Percentiles rank a stretch among this genome's conserved stretches.
Conservation (phyloP, 2,329 filamentous ascomycete species). For the Penicillium brasilianum region DNA sequence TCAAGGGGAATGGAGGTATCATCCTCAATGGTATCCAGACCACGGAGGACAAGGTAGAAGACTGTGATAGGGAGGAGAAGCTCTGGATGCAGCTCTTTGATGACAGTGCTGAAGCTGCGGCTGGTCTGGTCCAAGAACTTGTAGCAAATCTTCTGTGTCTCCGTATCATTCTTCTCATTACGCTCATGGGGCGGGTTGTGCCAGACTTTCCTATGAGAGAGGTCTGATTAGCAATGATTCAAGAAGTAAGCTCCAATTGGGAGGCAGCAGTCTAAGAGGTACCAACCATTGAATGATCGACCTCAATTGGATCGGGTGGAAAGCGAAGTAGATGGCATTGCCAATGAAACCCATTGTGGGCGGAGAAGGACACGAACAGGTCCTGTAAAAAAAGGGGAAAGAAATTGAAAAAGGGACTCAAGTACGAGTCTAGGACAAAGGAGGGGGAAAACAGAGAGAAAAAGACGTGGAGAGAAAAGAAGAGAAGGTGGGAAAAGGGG, state of each 20-base stretch:
- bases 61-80: slow-evolving; percentile 85
- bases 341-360: slow-evolving; percentile 48
- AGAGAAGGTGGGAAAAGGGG: slow-evolving; percentile 9
- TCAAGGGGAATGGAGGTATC: slow-evolving; percentile 88
- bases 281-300: slow-evolving; percentile 86
- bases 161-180: slow-evolving; percentile 74
- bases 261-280: neutral
- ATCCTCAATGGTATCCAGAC: slow-evolving; percentile 97
- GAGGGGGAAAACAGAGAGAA: slow-evolving; percentile 13
- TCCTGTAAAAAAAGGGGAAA: slow-evolving; percentile 6
- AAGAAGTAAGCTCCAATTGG: slow-evolving; percentile 18
- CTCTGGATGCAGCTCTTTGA: slow-evolving; percentile 93
- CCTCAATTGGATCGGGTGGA: slow-evolving; percentile 79
- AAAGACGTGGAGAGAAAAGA: slow-evolving; percentile 1
- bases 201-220: slow-evolving; percentile 80
- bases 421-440: slow-evolving; percentile 18
- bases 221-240: slow-evolving; percentile 17
- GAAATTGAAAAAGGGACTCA: slow-evolving; percentile 21
- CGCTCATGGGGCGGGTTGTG: slow-evolving; percentile 91
- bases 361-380: slow-evolving; percentile 12
- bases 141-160: slow-evolving; percentile 81
- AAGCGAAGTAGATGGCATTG: slow-evolving; percentile 70
- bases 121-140: slow-evolving; percentile 84
- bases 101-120: slow-evolving; percentile 90
- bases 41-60: slow-evolving; percentile 92